phyloP scores from a whole-genome alignment of 2,329 filamentous ascomycete genomes.

The Macroventuria anomochaeta region DNA sequence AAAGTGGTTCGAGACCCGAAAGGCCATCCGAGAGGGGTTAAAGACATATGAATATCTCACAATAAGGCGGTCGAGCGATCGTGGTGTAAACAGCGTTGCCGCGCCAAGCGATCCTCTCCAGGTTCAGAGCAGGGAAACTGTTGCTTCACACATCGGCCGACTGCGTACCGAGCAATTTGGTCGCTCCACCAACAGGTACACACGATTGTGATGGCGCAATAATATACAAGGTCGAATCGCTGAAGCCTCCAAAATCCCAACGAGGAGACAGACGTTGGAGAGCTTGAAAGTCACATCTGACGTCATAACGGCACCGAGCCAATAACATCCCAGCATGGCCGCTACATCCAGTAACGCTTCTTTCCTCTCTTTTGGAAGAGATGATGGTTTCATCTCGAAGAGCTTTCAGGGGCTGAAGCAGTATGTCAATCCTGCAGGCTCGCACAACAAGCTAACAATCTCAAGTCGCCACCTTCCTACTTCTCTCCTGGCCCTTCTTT shows the following conservation, averaged over 20 bases:
- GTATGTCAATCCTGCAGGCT: constrained; percentile 23
- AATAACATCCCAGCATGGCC: constrained; percentile 41
- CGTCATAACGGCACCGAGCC: constrained; percentile 34
- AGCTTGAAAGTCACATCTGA: constrained; percentile 21
- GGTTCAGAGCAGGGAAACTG: constrained; percentile 41
- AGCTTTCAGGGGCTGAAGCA: constrained; percentile 40
- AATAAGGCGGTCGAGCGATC: constrained; percentile 8
- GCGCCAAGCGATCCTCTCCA: constrained; percentile 41
- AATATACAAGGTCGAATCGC: not conserved
- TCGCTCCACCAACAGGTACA: constrained; percentile 15
- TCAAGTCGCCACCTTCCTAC: constrained; percentile 39
- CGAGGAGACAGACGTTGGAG: not conserved
- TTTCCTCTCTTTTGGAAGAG: constrained; percentile 46
- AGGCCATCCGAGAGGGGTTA: not conserved
- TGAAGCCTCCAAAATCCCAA: not conserved
- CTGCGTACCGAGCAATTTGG: constrained; percentile 8
- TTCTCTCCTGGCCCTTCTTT: constrained; percentile 36
- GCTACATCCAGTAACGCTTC: constrained; percentile 28
- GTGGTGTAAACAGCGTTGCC: constrained; percentile 18
- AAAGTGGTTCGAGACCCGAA: not conserved
- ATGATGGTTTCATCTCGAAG: constrained; percentile 44
- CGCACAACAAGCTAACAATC: constrained; percentile 3
- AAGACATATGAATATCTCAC: not conserved
- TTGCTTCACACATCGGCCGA: constrained; percentile 7
- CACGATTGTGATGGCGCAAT: not conserved